A percentile compares a stretch with the other conserved stretches of the same genome.
phyloP scores from a whole-genome alignment of 768 basidiomycete species.

The Xerocomus brunneocitrinus region DNA sequence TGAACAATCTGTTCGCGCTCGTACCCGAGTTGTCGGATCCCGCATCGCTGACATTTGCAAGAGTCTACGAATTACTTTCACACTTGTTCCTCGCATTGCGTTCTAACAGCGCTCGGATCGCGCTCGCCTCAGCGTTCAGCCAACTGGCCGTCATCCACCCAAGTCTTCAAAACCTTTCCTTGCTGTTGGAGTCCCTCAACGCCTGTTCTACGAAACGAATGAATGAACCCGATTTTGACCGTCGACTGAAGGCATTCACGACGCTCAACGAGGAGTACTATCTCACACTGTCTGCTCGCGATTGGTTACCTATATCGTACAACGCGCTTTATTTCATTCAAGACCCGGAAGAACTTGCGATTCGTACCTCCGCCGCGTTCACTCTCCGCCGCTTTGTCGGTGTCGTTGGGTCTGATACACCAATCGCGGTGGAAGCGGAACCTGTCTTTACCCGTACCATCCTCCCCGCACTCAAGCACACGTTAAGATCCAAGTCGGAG shows the following conservation, averaged over 20 bases:
- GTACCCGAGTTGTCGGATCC: slow-evolving; percentile 56
- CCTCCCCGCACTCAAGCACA: slow-evolving; percentile 75
- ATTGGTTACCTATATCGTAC: slow-evolving; percentile 83
- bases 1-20: slow-evolving; percentile 60
- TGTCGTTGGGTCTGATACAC: slow-evolving; percentile 33
- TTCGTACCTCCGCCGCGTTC: slow-evolving; percentile 76
- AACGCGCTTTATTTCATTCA: slow-evolving; percentile 85
- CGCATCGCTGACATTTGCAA: slow-evolving; percentile 40
- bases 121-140: slow-evolving; percentile 63
- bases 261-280: slow-evolving; percentile 66
- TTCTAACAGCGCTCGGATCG: slow-evolving; percentile 63
- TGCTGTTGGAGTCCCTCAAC: slow-evolving; percentile 67
- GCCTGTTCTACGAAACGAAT: slow-evolving; percentile 78
- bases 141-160: slow-evolving; percentile 39
- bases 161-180: slow-evolving; percentile 44
- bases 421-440: slow-evolving; percentile 42
- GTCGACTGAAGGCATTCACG: slow-evolving; percentile 72
- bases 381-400: slow-evolving; percentile 78
- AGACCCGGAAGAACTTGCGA: slow-evolving; percentile 82
- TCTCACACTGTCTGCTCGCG: slow-evolving; percentile 41
- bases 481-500: slow-evolving; percentile 75
- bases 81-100: slow-evolving; percentile 75
- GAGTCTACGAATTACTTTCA: slow-evolving; percentile 64
- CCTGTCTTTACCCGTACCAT: slow-evolving; percentile 58
- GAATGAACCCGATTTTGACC: slow-evolving; percentile 92